Evolutionary conservation across 257 asterid genomes (phyloP), one percentile per base, ranked within the genome.

Genomic region (Plantago elongata): DNA sequence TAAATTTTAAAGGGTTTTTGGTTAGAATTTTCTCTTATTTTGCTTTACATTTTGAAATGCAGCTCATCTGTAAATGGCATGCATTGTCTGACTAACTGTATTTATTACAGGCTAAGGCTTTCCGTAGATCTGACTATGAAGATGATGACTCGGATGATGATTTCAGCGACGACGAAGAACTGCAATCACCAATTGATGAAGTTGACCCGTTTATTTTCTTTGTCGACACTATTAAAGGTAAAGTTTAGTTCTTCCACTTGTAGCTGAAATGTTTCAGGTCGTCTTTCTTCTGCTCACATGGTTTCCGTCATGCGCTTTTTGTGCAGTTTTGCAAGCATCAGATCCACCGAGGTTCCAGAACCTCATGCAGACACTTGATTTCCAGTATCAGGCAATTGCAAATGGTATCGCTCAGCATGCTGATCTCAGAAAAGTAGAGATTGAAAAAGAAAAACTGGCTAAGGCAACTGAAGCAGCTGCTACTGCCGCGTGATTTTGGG

Each of bases 321-420:
- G 15, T 40, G 64, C 65, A 93, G 99, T 77, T 72, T 66, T 93
- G 85, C 99, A 79, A 87, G 95, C 85, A 44, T 66, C 86, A 22
- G 95, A 89, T 78, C 90, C 83, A 13, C 22, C 75, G 83, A 87
- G 96, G 84, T 93, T 93, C 66, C 97, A 93, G 78, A 89, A 69
- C 78, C 89, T 93, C 69, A 78, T 82, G 1, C 96, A 81, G 74
- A 72, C 94, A 5, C 89, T 93, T 22, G 99, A 89, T 75, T 81
- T 85, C 67, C 94, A 64, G 66, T 90, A 83, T 51, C 97, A 87
- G 72, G 96, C 97, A 12, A 80, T 89, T 48, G 97, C 97, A 40
- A 83, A 84, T 65, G 92, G 97, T 7, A 82, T 93, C 72, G 99
- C 97, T 40, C 95, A 85, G 87, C 99, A 93, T 65, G 95, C 99